Conservation (phyloP, 768 basidiomycete species). For the Rhodosporidiobolus odoratus region DNA sequence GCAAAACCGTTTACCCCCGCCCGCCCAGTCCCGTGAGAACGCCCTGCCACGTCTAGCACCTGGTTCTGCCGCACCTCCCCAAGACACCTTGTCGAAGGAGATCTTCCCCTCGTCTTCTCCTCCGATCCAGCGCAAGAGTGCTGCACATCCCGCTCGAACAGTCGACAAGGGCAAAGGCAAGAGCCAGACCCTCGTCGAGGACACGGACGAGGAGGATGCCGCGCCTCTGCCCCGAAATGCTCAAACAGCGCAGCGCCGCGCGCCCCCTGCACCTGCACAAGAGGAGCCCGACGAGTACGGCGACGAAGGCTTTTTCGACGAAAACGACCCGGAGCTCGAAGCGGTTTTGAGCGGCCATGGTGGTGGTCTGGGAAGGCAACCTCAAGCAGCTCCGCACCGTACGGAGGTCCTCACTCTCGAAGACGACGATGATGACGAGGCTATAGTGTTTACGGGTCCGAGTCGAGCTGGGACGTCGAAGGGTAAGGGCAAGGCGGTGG, state of each 20-base stretch:
- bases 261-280: no score
- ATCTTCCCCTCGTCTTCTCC: constrained; percentile 12
- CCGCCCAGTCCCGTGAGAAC: background rate
- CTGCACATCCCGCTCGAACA: background rate
- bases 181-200: background rate
- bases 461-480: no score
- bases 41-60: background rate
- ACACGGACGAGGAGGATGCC: constrained; percentile 2
- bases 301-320: constrained; percentile 3
- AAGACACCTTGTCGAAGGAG: background rate
- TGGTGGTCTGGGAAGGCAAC: no score
- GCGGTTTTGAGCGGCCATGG: no score
- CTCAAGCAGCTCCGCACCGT: no score
- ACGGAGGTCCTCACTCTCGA: constrained; percentile 52
- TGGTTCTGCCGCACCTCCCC: background rate
- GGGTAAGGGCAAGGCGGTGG: background rate
- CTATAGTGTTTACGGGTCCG: constrained; percentile 8
- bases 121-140: background rate
- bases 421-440: constrained; percentile 44
- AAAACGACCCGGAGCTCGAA: no score
- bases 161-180: constrained; percentile 10
- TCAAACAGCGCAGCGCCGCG: no score
- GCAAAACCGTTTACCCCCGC: no score
- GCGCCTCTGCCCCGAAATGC: no score
- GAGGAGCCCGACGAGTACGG: background rate